Evolutionary conservation across 805 yeast genomes (phyloP), one percentile per base, ranked within the genome.

Genomic region (Saccharomycopsis malanga): DNA sequence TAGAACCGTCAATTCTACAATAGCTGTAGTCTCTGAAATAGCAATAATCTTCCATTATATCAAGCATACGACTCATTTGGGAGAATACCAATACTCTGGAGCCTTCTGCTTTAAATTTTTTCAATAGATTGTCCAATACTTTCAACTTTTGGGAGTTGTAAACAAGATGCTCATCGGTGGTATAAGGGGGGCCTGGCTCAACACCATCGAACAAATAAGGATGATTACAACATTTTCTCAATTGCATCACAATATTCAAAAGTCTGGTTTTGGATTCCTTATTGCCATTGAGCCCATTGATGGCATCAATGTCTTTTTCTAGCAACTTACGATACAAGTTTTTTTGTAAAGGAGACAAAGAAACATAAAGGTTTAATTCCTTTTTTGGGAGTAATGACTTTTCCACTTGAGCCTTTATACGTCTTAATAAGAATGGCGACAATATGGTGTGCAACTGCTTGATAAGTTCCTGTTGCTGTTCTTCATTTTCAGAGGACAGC

Each of bases 201-300:
- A 91, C 93, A 38, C 94, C 94, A 61, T 84, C 93, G 57, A 84
- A 84, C 34, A 84, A 64, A 59, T 84, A 84, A 12, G 94, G 94
- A 65, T 84, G 94, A 57, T 84, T 84, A 65, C 91, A 84, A 61
- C 93, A 84, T 61, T 84, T 84, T 60, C 93, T 73, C 57, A 84
- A 68, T 61, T 84, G 94, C 94, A 84, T 84, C 41, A 83, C 91
- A 55, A 84, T 84, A 60, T 84, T 84, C 41, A 84, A 65, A 49
- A 84, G 68, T 57, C 93, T 68, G 2, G 94, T 84, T 59, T 84
- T 83, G 12, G 83, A 74, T 60, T 84, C 94, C 49, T 77, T 73
- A 54, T 78, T 81, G 34, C 87, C 87, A 56, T 72, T 79, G 4
- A 83, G 80, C n/a, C 88, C 91, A 61, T 84, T 84, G 9, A 84